Percentiles rank a stretch among this genome's conserved stretches.
Conservation (phyloP, 2,329 filamentous ascomycete genomes). For the Colletotrichum sp. region DNA sequence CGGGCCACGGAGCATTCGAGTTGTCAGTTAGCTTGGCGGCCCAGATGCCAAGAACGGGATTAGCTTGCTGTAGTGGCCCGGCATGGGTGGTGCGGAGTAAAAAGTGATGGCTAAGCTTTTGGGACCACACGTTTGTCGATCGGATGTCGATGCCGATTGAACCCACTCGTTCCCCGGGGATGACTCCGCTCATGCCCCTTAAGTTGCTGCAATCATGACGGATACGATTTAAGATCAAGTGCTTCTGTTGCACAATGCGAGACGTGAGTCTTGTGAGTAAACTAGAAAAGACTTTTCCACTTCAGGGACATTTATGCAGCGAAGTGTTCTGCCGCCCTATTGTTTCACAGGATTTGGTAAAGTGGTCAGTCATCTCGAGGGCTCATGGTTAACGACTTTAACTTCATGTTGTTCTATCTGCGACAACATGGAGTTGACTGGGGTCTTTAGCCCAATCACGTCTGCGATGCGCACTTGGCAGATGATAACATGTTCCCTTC, state of each 20-base stretch:
- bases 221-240: background rate
- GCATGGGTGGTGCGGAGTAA: background rate
- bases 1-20: background rate
- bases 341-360: background rate
- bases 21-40: background rate
- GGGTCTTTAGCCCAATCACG: background rate
- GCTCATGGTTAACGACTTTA: background rate
- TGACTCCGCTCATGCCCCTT: background rate
- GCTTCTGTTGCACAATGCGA: background rate
- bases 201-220: background rate
- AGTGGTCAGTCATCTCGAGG: background rate
- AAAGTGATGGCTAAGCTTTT: background rate
- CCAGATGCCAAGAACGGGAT: background rate
- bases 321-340: background rate
- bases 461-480: background rate
- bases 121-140: background rate
- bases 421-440: background rate
- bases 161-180: background rate
- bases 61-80: background rate
- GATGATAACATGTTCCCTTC: background rate
- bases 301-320: background rate
- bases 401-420: background rate
- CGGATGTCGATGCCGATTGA: background rate
- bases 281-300: background rate
- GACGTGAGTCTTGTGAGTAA: background rate